Evolutionary conservation across 176 grass and related monocot genomes (phyloP).

Genomic region (barley (Hordeum vulgare)): DNA sequence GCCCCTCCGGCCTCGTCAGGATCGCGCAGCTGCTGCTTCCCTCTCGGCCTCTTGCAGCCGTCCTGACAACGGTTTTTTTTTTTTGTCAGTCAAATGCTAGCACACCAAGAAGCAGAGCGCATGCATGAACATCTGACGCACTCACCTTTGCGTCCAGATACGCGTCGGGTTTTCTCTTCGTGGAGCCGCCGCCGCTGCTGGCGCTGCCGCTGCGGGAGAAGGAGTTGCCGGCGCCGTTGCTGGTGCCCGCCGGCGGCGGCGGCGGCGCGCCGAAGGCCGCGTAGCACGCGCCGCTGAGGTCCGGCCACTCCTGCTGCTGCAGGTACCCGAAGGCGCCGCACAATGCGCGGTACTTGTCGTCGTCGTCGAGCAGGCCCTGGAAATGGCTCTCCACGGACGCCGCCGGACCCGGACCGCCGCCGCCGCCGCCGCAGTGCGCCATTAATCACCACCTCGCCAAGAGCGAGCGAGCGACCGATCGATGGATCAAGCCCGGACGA

Average conservation of each 20-base stretch:
- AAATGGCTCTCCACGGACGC: constrained; percentile 33
- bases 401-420: not conserved
- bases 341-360: constrained; percentile 42
- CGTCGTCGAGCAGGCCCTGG: constrained; percentile 41
- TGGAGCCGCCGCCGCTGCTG: not conserved
- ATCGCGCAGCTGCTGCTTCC: constrained; percentile 30
- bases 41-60: constrained; percentile 31
- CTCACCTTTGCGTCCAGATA: constrained; percentile 54
- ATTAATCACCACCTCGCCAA: constrained; percentile 4
- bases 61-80: not conserved
- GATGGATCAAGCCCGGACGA: not conserved
- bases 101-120: not conserved
- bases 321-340: constrained; percentile 42
- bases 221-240: not conserved
- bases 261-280: constrained; percentile 5
- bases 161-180: constrained; percentile 53
- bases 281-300: constrained; percentile 33
- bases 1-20: not conserved
- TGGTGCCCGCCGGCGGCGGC: too few relatives aligned
- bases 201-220: constrained; percentile 17
- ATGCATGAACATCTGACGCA: not conserved
- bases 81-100: too few relatives aligned
- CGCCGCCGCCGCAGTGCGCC: constrained; percentile 41
- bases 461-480: not conserved
- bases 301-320: constrained; percentile 56